phyloP scores from a whole-genome alignment of 2,329 filamentous ascomycete species.

The Didymellaceae sp. region DNA sequence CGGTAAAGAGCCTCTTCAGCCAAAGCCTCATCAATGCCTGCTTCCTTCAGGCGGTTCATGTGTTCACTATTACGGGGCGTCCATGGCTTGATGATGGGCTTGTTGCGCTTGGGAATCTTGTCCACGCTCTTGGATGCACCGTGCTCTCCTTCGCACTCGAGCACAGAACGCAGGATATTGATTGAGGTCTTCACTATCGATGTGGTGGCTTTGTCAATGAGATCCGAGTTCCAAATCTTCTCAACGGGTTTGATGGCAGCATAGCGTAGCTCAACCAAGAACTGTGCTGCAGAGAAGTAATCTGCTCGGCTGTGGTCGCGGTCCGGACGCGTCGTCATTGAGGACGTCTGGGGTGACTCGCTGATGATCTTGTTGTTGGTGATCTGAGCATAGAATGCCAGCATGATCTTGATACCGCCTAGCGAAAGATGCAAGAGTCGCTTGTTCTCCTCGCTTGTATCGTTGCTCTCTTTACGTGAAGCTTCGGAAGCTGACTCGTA shows the following conservation, averaged over 20 bases:
- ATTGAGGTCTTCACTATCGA: slow-evolving; percentile 80
- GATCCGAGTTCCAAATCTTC: slow-evolving; percentile 82
- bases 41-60: slow-evolving; percentile 52
- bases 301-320: slow-evolving; percentile 64
- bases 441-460: slow-evolving; percentile 53
- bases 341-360: slow-evolving; percentile 72
- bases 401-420: slow-evolving; percentile 77
- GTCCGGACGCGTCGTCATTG: slow-evolving; percentile 59
- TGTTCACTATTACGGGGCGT: slow-evolving; percentile 56
- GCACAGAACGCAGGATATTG: slow-evolving; percentile 80
- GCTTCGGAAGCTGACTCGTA: slow-evolving; percentile 62
- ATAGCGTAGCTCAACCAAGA: slow-evolving; percentile 84
- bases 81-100: slow-evolving; percentile 59
- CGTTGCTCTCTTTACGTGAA: slow-evolving; percentile 51
- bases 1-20: slow-evolving; percentile 82
- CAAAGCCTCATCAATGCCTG: slow-evolving; percentile 65
- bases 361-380: slow-evolving; percentile 78
- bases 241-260: slow-evolving; percentile 77
- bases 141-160: slow-evolving; percentile 77
- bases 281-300: slow-evolving; percentile 72
- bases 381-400: slow-evolving; percentile 80
- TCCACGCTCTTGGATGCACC: slow-evolving; percentile 69
- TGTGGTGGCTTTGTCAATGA: slow-evolving; percentile 81
- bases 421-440: slow-evolving; percentile 56
- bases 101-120: slow-evolving; percentile 58